Conservation (phyloP, 2,329 filamentous ascomycete genomes). For the Epichloe scottii region DNA sequence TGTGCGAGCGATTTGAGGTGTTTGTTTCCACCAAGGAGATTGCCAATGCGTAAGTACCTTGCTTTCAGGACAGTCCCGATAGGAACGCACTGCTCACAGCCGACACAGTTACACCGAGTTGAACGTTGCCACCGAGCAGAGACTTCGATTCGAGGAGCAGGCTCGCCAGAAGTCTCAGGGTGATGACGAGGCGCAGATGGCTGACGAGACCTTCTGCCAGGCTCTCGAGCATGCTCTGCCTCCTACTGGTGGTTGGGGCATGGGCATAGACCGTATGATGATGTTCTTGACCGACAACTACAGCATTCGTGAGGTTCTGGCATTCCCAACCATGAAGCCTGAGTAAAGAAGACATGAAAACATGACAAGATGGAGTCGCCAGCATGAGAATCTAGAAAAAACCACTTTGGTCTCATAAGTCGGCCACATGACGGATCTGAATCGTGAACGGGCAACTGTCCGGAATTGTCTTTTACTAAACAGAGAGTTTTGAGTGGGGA, state of each 20-base stretch:
- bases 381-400: neutral
- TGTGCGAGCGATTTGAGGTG: conserved; percentile 94
- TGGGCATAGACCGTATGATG: conserved; percentile 87
- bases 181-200: conserved; percentile 89
- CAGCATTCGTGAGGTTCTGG: conserved; percentile 87
- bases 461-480: too few relatives aligned
- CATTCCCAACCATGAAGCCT: conserved; percentile 96
- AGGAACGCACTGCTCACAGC: neutral
- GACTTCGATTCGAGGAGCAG: conserved; percentile 78
- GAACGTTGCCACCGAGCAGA: conserved; percentile 84
- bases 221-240: conserved; percentile 83
- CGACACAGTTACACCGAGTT: conserved; percentile 67
- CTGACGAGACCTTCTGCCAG: conserved; percentile 92
- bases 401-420: neutral
- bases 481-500: neutral
- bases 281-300: conserved; percentile 94
- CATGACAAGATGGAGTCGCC: neutral
- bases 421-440: too few relatives aligned
- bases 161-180: conserved; percentile 90
- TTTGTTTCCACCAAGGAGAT: conserved; percentile 76
- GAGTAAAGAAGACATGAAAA: neutral
- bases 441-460: too few relatives aligned
- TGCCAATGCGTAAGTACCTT: conserved; percentile 53
- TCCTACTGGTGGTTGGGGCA: conserved; percentile 90
- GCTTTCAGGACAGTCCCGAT: too few relatives aligned